These are phyloP conservation scores for Diaporthe nobilis DNA, from an alignment of 2,329 filamentous ascomycete genomes.

Conservation along the genomic window DNA sequence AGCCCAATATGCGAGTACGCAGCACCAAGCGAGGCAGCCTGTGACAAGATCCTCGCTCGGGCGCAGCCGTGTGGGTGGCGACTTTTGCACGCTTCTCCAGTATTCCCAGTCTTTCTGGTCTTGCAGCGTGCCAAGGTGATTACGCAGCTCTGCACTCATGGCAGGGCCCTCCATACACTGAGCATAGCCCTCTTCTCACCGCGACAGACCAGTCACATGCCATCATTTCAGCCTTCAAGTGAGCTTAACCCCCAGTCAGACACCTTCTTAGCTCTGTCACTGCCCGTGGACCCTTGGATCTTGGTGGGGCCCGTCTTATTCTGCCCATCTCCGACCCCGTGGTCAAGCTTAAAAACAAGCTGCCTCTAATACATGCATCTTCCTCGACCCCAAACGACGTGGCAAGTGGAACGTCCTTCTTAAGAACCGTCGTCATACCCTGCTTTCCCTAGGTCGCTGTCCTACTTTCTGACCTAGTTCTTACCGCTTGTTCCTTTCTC, in stretches of 20 bases:
- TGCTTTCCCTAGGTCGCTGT: not conserved
- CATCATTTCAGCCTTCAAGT: slow-evolving; percentile 11
- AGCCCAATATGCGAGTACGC: slow-evolving; percentile 1
- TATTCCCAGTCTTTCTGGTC: slow-evolving; percentile 5
- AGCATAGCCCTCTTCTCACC: slow-evolving; percentile 30
- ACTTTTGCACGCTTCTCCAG: slow-evolving; percentile 10
- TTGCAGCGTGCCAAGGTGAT: slow-evolving; percentile 12
- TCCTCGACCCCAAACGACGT: slow-evolving; percentile 31
- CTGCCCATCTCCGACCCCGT: slow-evolving; percentile 1
- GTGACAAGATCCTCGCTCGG: slow-evolving; percentile 10
- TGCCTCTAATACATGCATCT: slow-evolving; percentile 27
- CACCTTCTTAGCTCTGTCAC: not conserved
- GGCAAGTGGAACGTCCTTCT: slow-evolving; percentile 20
- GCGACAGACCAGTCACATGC: slow-evolving; percentile 27
- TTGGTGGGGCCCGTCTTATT: slow-evolving; percentile 24
- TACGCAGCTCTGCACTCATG: slow-evolving; percentile 19
- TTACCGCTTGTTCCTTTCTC: not conserved
- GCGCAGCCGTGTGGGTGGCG: slow-evolving; percentile 32
- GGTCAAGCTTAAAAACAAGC: slow-evolving; percentile 32
- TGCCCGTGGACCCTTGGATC: not conserved
- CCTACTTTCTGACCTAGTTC: not conserved
- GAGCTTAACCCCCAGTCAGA: slow-evolving; percentile 1
- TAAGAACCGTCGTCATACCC: slow-evolving; percentile 24
- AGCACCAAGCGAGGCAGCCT: slow-evolving; percentile 26
- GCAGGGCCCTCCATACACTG: not conserved